Evolutionary conservation across 805 yeast species (phyloP).

Genomic region (Suhomyces vadensis): DNA sequence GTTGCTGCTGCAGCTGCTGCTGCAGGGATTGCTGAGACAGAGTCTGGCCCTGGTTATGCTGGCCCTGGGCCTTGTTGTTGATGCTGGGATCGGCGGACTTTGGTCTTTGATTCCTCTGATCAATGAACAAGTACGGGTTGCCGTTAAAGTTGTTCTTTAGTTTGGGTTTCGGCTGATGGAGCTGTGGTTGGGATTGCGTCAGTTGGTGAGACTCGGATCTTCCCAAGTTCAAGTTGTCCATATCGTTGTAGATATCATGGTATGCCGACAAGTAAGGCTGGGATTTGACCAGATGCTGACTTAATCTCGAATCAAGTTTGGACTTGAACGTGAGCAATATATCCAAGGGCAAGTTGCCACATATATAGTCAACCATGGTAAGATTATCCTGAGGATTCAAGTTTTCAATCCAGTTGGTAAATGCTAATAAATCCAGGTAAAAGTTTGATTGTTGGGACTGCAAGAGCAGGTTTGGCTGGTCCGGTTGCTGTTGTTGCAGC

Average conservation of each 20-base stretch:
- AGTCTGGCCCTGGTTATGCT: slow-evolving; percentile 15
- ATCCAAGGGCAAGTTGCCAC: slow-evolving; percentile 52
- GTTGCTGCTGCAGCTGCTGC: slow-evolving; percentile 11
- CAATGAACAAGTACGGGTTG: slow-evolving; percentile 19
- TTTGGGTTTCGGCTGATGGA: slow-evolving; percentile 43
- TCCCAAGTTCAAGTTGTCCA: slow-evolving; percentile 19
- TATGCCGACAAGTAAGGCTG: slow-evolving; percentile 10
- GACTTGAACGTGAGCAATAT: slow-evolving; percentile 50
- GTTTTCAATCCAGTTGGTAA: slow-evolving; percentile 52
- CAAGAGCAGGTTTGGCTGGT: slow-evolving; percentile 4
- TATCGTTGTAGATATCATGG: slow-evolving; percentile 15
- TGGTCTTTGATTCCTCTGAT: slow-evolving; percentile 33
- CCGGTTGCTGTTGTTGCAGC: slow-evolving; percentile 16
- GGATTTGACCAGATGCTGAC: slow-evolving; percentile 8
- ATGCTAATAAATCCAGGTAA: slow-evolving; percentile 51
- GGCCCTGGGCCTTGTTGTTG: slow-evolving; percentile 16
- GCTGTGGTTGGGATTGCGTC: slow-evolving; percentile 10
- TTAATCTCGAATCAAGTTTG: slow-evolving; percentile 44
- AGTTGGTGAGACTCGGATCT: background rate
- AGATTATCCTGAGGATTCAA: slow-evolving; percentile 53
- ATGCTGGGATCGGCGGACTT: slow-evolving; percentile 46
- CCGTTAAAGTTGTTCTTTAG: slow-evolving; percentile 17
- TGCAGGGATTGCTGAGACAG: slow-evolving; percentile 9
- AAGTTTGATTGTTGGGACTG: slow-evolving; percentile 29
- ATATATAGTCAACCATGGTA: slow-evolving; percentile 54